These are phyloP conservation scores for Leccinum fibrillosum DNA, from an alignment of 768 basidiomycete genomes.

Conservation along the genomic window DNA sequence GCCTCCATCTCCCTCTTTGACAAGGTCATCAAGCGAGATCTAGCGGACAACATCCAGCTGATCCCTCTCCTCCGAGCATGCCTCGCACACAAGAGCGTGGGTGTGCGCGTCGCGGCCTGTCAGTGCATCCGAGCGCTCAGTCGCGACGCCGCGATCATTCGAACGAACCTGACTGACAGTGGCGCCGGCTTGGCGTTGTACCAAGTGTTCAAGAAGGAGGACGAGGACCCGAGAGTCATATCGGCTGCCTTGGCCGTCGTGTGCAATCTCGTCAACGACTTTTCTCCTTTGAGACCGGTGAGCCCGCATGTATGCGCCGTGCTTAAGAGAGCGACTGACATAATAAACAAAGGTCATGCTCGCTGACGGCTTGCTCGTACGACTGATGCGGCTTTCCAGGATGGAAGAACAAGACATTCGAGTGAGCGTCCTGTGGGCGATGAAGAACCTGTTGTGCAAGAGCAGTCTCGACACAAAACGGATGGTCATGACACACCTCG, in stretches of 20 bases:
- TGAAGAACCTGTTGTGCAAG: slow-evolving; percentile 79
- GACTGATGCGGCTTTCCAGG: slow-evolving; percentile 58
- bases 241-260: slow-evolving; percentile 70
- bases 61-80: slow-evolving; percentile 51
- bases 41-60: slow-evolving; percentile 59
- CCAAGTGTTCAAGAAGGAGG: slow-evolving; percentile 49
- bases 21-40: slow-evolving; percentile 65
- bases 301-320: background rate
- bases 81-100: slow-evolving; percentile 60
- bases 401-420: slow-evolving; percentile 54
- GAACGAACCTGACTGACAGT: slow-evolving; percentile 83
- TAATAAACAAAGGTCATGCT: slow-evolving; percentile 52
- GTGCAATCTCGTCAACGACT: slow-evolving; percentile 85
- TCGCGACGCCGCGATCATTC: slow-evolving; percentile 72
- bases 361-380: slow-evolving; percentile 61
- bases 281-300: slow-evolving; percentile 75
- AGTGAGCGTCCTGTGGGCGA: slow-evolving; percentile 77
- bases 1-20: slow-evolving; percentile 71
- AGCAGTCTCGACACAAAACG: slow-evolving; percentile 57
- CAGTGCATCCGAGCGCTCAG: slow-evolving; percentile 81
- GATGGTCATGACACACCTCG: slow-evolving; percentile 63
- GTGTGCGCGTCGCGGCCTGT: slow-evolving; percentile 83
- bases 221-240: slow-evolving; percentile 68
- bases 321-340: slow-evolving; percentile 1
- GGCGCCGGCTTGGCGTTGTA: slow-evolving; percentile 75